These are phyloP conservation scores for Cyclocybe aegerita DNA, from an alignment of 768 basidiomycete species.

Conservation along the genomic window DNA sequence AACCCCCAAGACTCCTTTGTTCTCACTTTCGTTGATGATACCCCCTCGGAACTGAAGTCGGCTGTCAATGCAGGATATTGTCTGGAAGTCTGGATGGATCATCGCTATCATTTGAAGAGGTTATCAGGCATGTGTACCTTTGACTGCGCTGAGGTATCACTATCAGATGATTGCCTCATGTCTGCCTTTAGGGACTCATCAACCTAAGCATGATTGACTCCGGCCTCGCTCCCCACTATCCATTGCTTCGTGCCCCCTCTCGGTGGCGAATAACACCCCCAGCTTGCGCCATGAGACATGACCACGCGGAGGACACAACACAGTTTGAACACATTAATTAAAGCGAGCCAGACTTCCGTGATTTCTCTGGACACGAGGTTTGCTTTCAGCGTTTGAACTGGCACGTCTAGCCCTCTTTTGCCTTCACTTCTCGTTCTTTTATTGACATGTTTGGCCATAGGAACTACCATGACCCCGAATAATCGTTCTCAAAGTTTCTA, in stretches of 20 bases:
- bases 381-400: not conserved
- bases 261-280: not conserved
- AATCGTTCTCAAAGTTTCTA: conserved; percentile 6
- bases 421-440: conserved; percentile 5
- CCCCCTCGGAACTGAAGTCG: too few species aligned
- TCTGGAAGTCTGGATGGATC: too few species aligned
- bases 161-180: conserved; percentile 14
- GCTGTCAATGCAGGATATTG: too few species aligned
- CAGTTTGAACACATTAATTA: conserved; percentile 16
- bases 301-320: conserved; percentile 13
- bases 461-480: conserved; percentile 16
- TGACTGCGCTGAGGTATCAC: conserved; percentile 1
- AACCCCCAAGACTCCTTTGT: too few species aligned
- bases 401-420: conserved; percentile 5
- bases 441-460: conserved; percentile 18
- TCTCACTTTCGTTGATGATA: too few species aligned
- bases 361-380: conserved; percentile 13
- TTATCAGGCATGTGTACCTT: not conserved
- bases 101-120: too few species aligned
- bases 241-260: not conserved
- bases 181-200: conserved; percentile 10
- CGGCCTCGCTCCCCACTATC: not conserved
- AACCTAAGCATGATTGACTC: too few species aligned
- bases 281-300: conserved; percentile 9
- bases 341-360: conserved; percentile 4